Percentiles rank a stretch among this genome's conserved stretches.
Conservation (phyloP, 2,329 filamentous ascomycete genomes). For the Paraconiothyrium sp. region DNA sequence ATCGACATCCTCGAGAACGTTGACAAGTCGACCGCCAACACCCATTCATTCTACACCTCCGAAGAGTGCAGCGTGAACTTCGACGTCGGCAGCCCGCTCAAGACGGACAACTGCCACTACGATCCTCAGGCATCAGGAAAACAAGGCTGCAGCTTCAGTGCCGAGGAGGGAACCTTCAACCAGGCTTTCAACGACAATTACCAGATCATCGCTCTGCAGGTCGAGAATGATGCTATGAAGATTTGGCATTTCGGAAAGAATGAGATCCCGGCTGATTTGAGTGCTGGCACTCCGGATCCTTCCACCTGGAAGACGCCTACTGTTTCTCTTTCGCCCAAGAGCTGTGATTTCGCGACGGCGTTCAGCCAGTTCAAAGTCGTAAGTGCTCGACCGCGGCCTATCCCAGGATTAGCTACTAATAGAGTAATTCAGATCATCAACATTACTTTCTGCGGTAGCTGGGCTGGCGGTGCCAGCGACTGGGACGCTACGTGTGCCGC, state of each 20-base stretch:
- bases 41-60: constrained; percentile 8
- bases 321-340: constrained; percentile 11
- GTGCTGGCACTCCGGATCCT: constrained; percentile 3
- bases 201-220: constrained; percentile 10
- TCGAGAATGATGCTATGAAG: constrained; percentile 5
- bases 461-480: constrained; percentile 2
- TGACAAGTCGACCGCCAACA: constrained; percentile 8
- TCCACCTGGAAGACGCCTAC: constrained; percentile 10
- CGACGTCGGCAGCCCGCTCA: constrained; percentile 3
- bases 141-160: constrained; percentile 8
- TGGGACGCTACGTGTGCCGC: constrained; percentile 11
- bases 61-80: constrained; percentile 11
- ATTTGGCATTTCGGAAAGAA: constrained; percentile 10
- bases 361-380: constrained; percentile 11
- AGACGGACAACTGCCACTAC: constrained; percentile 11
- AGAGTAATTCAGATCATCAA: constrained; percentile 2
- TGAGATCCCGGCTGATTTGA: constrained; percentile 9
- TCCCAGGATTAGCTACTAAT: background rate
- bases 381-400: background rate
- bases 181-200: constrained; percentile 11
- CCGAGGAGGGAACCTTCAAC: constrained; percentile 13
- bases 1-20: constrained; percentile 14
- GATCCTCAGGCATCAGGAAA: background rate
- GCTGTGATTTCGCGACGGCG: constrained; percentile 12
- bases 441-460: constrained; percentile 13